Evolutionary conservation across 768 basidiomycete genomes (phyloP).

Genomic region (Leccinum incarnatum): DNA sequence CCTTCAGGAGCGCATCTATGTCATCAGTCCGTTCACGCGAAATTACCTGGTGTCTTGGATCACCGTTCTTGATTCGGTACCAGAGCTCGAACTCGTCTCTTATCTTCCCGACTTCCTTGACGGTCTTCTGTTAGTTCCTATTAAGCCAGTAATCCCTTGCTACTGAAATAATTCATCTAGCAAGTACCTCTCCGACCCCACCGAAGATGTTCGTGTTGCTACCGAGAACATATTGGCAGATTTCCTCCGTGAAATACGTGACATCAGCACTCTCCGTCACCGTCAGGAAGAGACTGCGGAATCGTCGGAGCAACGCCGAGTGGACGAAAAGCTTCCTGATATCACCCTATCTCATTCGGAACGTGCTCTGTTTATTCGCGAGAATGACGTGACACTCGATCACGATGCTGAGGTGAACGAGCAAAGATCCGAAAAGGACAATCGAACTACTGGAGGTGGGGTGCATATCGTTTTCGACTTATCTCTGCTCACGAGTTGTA

Average conservation of each 20-base stretch:
- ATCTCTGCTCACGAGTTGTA: conserved; percentile 27
- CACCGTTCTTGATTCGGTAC: conserved; percentile 90
- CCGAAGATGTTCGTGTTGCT: conserved; percentile 86
- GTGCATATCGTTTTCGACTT: not conserved
- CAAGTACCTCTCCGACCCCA: conserved; percentile 94
- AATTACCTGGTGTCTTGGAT: conserved; percentile 99
- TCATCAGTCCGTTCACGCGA: conserved; percentile 92
- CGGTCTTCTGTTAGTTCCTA: conserved; percentile 72
- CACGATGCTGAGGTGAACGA: conserved; percentile 46
- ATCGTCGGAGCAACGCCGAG: conserved; percentile 37
- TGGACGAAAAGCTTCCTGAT: conserved; percentile 56
- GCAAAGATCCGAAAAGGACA: conserved; percentile 42
- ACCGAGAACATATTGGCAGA: conserved; percentile 88
- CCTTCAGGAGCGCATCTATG: conserved; percentile 89
- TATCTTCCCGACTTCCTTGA: conserved; percentile 95
- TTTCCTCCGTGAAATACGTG: conserved; percentile 87
- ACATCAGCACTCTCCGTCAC: conserved; percentile 73
- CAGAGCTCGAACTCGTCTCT: conserved; percentile 91
- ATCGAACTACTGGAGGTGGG: conserved; percentile 65
- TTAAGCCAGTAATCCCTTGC: conserved; percentile 2
- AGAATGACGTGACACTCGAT: conserved; percentile 41
- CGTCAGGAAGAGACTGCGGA: conserved; percentile 56
- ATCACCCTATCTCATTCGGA: conserved; percentile 57
- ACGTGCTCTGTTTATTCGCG: conserved; percentile 51
- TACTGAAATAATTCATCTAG: conserved; percentile 38